These are phyloP conservation scores for Ceratobasidium sp. DNA, from an alignment of 1,284 basidiomycete species.

Conservation along the genomic window DNA sequence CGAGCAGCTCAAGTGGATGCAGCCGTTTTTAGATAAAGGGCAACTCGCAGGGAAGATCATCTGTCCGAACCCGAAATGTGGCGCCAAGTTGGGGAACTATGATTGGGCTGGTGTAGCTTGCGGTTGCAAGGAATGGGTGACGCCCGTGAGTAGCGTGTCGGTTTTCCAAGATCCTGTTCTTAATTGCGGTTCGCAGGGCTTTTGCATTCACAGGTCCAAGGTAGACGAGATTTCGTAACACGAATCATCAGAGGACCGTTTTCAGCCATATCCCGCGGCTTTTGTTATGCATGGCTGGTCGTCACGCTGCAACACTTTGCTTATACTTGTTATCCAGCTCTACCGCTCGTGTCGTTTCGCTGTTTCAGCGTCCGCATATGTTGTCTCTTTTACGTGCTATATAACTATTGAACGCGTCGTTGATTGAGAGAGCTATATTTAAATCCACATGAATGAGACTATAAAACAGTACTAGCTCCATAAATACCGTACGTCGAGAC, in stretches of 20 bases:
- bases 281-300: too few species aligned
- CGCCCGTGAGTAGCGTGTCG: slow-evolving; percentile 66
- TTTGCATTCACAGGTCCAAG: slow-evolving; percentile 87
- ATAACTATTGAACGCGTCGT: slow-evolving; percentile 4
- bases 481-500: slow-evolving; percentile 25
- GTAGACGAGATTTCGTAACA: slow-evolving; percentile 77
- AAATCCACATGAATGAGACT: slow-evolving; percentile 2
- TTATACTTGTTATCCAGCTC: not conserved
- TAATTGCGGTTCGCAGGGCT: slow-evolving; percentile 63
- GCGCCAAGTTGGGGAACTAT: slow-evolving; percentile 90
- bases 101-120: slow-evolving; percentile 97
- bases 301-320: too few species aligned
- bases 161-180: not conserved
- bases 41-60: slow-evolving; percentile 84
- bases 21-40: slow-evolving; percentile 73
- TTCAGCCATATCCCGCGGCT: too few species aligned
- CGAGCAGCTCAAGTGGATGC: slow-evolving; percentile 92
- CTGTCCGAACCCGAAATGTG: slow-evolving; percentile 91
- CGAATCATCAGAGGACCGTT: not conserved
- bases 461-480: slow-evolving; percentile 8
- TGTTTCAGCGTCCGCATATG: slow-evolving; percentile 34
- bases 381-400: slow-evolving; percentile 25
- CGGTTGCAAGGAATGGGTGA: slow-evolving; percentile 89
- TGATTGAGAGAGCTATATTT: slow-evolving; percentile 4
- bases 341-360: not conserved